phyloP scores from a whole-genome alignment of 2,329 filamentous ascomycete species.

The Hirsutella rhossiliensis region DNA sequence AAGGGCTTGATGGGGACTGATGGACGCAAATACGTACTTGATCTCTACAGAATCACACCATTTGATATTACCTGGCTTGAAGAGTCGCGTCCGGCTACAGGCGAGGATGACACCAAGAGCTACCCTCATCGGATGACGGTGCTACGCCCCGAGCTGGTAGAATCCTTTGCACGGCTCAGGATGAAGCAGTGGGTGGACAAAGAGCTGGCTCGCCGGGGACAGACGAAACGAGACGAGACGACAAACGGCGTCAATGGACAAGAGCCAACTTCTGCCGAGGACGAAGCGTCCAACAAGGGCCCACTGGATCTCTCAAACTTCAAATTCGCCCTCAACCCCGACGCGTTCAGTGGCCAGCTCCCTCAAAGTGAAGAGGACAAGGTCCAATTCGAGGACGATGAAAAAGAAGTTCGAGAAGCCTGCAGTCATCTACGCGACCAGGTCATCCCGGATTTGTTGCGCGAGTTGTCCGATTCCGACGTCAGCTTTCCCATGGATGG shows the following conservation, averaged over 20 bases:
- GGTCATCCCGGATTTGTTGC: conserved; percentile 73
- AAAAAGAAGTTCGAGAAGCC: conserved; percentile 75
- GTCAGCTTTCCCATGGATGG: conserved; percentile 98
- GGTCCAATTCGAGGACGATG: conserved; percentile 68
- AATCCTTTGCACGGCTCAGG: conserved; percentile 72
- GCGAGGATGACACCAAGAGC: conserved; percentile 29
- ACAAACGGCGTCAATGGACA: conserved; percentile 22
- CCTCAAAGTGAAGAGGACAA: conserved; percentile 89
- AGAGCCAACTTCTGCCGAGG: conserved; percentile 21
- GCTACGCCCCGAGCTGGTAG: conserved; percentile 78
- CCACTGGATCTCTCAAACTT: conserved; percentile 81
- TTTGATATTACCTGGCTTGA: conserved; percentile 88
- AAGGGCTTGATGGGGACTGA: conserved; percentile 97
- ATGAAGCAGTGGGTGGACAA: conserved; percentile 80
- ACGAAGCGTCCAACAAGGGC: conserved; percentile 28
- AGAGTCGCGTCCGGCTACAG: conserved; percentile 43
- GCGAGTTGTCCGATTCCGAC: conserved; percentile 82
- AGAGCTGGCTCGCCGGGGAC: conserved; percentile 54
- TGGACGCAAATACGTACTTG: conserved; percentile 92
- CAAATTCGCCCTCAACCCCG: conserved; percentile 80
- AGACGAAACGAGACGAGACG: conserved; percentile 18
- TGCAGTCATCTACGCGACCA: conserved; percentile 66
- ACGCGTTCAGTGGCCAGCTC: conserved; percentile 85
- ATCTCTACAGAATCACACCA: conserved; percentile 88
- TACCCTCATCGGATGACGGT: conserved; percentile 98